These are phyloP conservation scores for Cardamine resedifolia DNA, from an alignment of 345 rosid species.

Conservation along the genomic window DNA sequence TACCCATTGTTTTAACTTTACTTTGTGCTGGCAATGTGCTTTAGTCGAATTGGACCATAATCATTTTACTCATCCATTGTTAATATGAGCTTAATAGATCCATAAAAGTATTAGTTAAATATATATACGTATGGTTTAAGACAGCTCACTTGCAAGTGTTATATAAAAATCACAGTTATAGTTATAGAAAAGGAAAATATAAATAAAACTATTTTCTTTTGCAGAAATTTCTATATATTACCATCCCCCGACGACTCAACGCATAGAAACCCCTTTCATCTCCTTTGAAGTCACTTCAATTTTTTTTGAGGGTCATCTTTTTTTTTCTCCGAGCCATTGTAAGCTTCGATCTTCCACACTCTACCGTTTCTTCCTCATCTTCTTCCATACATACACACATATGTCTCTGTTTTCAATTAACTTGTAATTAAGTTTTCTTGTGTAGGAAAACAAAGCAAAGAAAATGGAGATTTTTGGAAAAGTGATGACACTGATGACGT, in stretches of 20 bases:
- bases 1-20: too few species aligned
- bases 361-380: neutral
- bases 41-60: too few species aligned
- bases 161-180: neutral
- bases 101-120: neutral
- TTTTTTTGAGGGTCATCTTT: neutral
- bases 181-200: neutral
- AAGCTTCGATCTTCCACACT: constrained; percentile 18
- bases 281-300: neutral
- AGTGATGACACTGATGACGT: constrained; percentile 22
- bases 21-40: too few species aligned
- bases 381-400: neutral
- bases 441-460: constrained; percentile 9
- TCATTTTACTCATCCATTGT: too few species aligned
- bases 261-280: neutral
- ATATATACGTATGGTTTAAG: neutral
- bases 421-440: neutral
- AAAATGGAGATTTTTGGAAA: constrained; percentile 30
- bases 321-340: constrained; percentile 22
- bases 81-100: neutral
- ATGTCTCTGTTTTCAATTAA: neutral
- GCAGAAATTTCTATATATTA: constrained; percentile 27
- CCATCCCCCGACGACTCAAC: constrained; percentile 19
- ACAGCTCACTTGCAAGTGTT: neutral
- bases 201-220: neutral